A percentile compares a stretch with the other conserved stretches of the same genome.
Conservation (phyloP, 2,329 filamentous ascomycete genomes). For the Aureobasidium vineae region DNA sequence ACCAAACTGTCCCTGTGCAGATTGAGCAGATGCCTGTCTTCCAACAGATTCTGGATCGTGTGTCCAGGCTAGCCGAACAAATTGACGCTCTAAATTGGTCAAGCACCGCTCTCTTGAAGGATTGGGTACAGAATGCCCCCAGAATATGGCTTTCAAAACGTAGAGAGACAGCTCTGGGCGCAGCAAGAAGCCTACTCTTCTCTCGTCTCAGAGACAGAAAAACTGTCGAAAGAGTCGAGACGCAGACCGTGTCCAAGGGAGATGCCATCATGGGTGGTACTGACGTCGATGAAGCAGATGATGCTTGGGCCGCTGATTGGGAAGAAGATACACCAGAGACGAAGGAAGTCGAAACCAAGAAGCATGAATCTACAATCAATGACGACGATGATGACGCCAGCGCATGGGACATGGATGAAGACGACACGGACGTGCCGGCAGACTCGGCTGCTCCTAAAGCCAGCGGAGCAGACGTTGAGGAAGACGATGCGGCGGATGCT, state of each 20-base stretch:
- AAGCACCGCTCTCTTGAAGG: conserved; percentile 58
- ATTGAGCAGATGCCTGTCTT: conserved; percentile 70
- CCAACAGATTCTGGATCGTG: conserved; percentile 64
- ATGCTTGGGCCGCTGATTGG: conserved; percentile 80
- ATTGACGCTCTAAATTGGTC: conserved; percentile 65
- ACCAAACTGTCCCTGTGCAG: conserved; percentile 71
- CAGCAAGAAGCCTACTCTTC: conserved; percentile 67
- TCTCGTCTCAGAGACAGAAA: conserved; percentile 65
- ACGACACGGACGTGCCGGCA: conserved; percentile 39
- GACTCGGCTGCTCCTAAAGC: neutral
- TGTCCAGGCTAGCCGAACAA: conserved; percentile 62
- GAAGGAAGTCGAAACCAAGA: conserved; percentile 33
- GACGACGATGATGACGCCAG: conserved; percentile 48
- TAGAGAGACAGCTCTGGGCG: conserved; percentile 73
- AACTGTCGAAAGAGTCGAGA: conserved; percentile 80
- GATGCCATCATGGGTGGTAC: conserved; percentile 62
- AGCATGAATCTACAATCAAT: conserved; percentile 32
- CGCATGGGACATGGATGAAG: conserved; percentile 49
- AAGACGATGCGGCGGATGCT: conserved; percentile 56
- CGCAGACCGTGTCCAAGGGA: conserved; percentile 69
- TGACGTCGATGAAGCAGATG: conserved; percentile 43
- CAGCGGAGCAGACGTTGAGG: conserved; percentile 30
- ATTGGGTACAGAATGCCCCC: conserved; percentile 79
- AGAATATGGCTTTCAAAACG: conserved; percentile 83
- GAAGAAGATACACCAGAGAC: conserved; percentile 50